phyloP scores from a whole-genome alignment of 1,284 basidiomycete genomes.

The Apiotrichum sp. region DNA sequence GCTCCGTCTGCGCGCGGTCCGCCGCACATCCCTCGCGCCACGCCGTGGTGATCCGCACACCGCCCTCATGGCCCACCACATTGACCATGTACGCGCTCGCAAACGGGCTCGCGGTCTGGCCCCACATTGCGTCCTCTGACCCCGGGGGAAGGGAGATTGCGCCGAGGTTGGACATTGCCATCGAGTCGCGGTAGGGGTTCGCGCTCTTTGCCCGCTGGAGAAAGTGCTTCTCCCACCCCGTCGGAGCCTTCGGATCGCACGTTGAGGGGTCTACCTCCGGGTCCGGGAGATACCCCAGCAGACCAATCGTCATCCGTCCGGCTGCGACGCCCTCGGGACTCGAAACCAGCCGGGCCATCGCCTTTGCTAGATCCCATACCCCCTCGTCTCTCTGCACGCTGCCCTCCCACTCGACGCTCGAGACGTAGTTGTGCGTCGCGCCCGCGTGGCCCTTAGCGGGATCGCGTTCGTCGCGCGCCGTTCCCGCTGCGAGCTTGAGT shows the following conservation, averaged over 20 bases:
- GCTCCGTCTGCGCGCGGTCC: not conserved
- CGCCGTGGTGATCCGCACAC: constrained; percentile 21
- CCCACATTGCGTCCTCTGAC: constrained; percentile 31
- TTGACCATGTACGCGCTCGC: constrained; percentile 17
- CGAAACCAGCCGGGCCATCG: not conserved
- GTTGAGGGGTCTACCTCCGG: not conserved
- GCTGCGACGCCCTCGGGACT: constrained; percentile 2
- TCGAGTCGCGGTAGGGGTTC: constrained; percentile 14
- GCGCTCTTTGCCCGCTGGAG: constrained; percentile 11
- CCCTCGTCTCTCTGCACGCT: constrained; percentile 2
- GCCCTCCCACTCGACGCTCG: constrained; percentile 9
- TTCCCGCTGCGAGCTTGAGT: constrained; percentile 1
- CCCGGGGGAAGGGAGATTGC: constrained; percentile 17
- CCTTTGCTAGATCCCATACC: constrained; percentile 24
- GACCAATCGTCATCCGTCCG: constrained; percentile 26
- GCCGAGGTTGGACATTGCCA: constrained; percentile 38
- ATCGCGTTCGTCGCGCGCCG: constrained; percentile 26
- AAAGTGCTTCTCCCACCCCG: constrained; percentile 40
- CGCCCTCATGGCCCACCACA: constrained; percentile 29
- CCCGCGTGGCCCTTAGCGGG: constrained; percentile 18
- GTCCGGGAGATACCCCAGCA: constrained; percentile 34
- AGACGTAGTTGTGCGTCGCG: constrained; percentile 32
- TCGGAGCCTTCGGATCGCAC: constrained; percentile 22
- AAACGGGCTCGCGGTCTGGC: constrained; percentile 24
- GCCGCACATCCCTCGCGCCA: constrained; percentile 23